phyloP scores from a whole-genome alignment of 108 stramenopile species.

The Craspedostauros australis region DNA sequence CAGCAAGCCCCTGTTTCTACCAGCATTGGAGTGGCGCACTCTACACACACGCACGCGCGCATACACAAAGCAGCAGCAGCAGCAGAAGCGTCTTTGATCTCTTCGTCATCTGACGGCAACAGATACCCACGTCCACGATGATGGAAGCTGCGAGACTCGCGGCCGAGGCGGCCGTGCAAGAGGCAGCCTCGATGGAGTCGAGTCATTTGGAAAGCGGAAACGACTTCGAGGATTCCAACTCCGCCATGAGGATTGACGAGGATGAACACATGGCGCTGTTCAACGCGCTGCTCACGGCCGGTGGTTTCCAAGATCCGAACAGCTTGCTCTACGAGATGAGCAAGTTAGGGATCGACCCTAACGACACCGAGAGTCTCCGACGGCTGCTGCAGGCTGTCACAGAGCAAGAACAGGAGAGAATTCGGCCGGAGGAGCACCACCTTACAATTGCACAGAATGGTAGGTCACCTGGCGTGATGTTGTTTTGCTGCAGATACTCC shows the following conservation, averaged over 20 bases:
- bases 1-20: no score
- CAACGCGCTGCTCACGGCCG: constrained; percentile 16
- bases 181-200: constrained; percentile 19
- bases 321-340: constrained; percentile 12
- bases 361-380: constrained; percentile 19
- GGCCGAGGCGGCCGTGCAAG: constrained; percentile 43
- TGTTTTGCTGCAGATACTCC: neutral
- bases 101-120: no score
- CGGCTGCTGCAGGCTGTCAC: constrained; percentile 17
- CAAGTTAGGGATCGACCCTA: constrained; percentile 15
- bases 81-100: no score
- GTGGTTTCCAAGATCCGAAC: neutral
- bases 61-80: no score
- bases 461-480: constrained; percentile 24
- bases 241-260: neutral
- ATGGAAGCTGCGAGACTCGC: constrained; percentile 51
- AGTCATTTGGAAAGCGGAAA: neutral
- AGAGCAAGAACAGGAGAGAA: constrained; percentile 26
- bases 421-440: constrained; percentile 63
- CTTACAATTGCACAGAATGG: constrained; percentile 85
- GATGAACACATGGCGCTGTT: constrained; percentile 11
- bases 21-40: no score
- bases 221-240: neutral
- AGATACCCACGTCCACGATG: constrained; percentile 36
- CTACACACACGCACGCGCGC: no score